Percentiles rank a stretch among this genome's conserved stretches.
Conservation (phyloP, 768 basidiomycete genomes). For the Mrakia frigida region DNA sequence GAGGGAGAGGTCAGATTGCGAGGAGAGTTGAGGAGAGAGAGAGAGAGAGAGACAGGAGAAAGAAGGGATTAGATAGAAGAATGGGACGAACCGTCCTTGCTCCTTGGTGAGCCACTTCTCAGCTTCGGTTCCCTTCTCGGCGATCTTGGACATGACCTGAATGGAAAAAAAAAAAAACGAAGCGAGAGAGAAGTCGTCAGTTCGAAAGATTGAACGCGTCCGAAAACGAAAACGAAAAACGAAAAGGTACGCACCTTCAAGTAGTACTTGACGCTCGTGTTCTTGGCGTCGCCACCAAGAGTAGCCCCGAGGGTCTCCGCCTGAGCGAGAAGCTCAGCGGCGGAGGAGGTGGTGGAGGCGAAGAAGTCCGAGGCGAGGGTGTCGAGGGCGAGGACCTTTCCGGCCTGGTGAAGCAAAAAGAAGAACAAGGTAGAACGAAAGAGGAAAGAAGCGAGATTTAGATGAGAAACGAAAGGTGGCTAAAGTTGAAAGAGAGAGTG, state of each 20-base stretch:
- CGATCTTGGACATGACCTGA: slow-evolving; percentile 73
- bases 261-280: slow-evolving; percentile 61
- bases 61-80: slow-evolving; percentile 51
- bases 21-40: no score
- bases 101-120: slow-evolving; percentile 79
- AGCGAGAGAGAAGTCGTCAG: neutral
- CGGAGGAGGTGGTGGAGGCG: slow-evolving; percentile 46
- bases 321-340: slow-evolving; percentile 49
- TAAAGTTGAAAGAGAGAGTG: neutral
- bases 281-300: slow-evolving; percentile 35
- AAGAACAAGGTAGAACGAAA: no score
- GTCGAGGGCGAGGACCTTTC: slow-evolving; percentile 73
- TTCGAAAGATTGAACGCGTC: neutral
- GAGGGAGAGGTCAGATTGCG: no score
- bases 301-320: slow-evolving; percentile 37
- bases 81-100: slow-evolving; percentile 47
- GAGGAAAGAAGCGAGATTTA: no score
- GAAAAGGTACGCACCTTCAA: slow-evolving; percentile 49
- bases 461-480: no score
- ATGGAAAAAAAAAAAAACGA: neutral
- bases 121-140: slow-evolving; percentile 52
- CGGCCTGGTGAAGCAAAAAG: no score
- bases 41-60: slow-evolving; percentile 24
- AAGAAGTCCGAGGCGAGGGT: slow-evolving; percentile 69
- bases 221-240: neutral